Percentiles rank a stretch among this genome's conserved stretches.
phyloP scores from a whole-genome alignment of 2,329 filamentous ascomycete genomes.

The Elsinoe perseae region DNA sequence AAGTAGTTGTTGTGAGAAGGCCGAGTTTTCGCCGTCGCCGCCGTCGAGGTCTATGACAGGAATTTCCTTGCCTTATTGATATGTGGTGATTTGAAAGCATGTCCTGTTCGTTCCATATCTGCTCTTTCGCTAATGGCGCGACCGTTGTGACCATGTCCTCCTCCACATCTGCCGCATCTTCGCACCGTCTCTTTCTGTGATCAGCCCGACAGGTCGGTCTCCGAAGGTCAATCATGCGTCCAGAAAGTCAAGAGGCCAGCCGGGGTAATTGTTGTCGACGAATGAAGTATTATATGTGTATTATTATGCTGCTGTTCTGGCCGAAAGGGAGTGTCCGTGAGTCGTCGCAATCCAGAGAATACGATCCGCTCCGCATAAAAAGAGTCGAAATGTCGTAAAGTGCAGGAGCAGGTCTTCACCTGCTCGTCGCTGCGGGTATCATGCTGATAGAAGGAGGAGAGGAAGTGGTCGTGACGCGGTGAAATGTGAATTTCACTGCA shows the following conservation, averaged over 20 bases:
- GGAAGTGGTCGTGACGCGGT: neutral
- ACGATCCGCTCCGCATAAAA: neutral
- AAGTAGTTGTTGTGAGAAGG: neutral
- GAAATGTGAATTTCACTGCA: constrained; percentile 8
- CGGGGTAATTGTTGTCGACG: neutral
- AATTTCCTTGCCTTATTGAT: neutral
- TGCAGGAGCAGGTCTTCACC: constrained; percentile 12
- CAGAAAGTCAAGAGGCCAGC: neutral
- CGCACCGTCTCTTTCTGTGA: neutral
- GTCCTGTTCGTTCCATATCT: neutral
- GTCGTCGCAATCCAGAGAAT: neutral
- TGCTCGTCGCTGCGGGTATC: constrained; percentile 12
- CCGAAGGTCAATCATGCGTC: constrained; percentile 1
- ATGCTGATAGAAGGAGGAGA: neutral
- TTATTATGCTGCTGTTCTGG: constrained; percentile 11
- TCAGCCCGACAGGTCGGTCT: neutral
- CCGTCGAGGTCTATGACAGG: neutral
- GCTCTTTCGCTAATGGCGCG: neutral
- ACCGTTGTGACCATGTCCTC: neutral
- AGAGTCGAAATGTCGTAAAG: neutral
- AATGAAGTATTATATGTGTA: constrained; percentile 11
- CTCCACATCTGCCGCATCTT: neutral
- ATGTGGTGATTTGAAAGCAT: neutral
- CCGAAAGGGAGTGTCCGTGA: neutral
- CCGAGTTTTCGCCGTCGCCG: constrained; percentile 8